Base-by-base conservation (phyloP, 2,329 filamentous ascomycete species). In the Catunica adiposa region DNA sequence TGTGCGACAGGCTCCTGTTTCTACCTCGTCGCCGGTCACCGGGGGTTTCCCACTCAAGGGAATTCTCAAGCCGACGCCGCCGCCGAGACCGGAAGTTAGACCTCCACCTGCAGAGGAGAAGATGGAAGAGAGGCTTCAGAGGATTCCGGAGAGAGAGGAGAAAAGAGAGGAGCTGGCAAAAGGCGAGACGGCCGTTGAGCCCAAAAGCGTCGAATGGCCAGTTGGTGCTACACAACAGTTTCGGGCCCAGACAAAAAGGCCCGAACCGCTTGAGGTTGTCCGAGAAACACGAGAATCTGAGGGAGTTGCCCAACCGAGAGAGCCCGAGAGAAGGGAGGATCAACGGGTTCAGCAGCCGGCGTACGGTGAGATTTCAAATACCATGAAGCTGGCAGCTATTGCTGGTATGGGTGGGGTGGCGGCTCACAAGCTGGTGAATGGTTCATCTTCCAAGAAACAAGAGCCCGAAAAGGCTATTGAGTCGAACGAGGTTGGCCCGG, bases 141-240 rank as follows among this genome's bases (percentile, higher is more conserved):
- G 17, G 11, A 25, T 44, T 42, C 34, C 20, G 8, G 4, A 17
- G 2, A 68, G 72, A 2, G 70, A 70, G 56, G 69, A 73, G 55
- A 69, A 73, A 14, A 75, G 74, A 9, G 9, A 5, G 25, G 42
- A 14, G 44, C 9, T 15, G 37, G 38, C 14, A 29, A 50, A 23
- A 29, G 46, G 17, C 26, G 23, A 17, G 8, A 42, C 4, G 17
- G 5, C 15, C 17, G 38, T n/a, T n/a, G 38, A 42, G 15, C 5
- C n/a, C 11, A 34, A 11, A 34, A 34, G 11, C 11, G 29, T 34
- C 29, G 29, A 34, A 11, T 5, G 11, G 29, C 29, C 29, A 34
- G 11, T 11, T 11, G 29, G 11, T 5, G 11, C 11, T 34, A 11
- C 11, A 5, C 29, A 34, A 11, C 11, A 5, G 5, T 34, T 34